A percentile compares a stretch with the other conserved stretches of the same genome.
Evolutionary conservation across 2,329 filamentous ascomycete species (phyloP).

Genomic region (Sporothrix luriei): DNA sequence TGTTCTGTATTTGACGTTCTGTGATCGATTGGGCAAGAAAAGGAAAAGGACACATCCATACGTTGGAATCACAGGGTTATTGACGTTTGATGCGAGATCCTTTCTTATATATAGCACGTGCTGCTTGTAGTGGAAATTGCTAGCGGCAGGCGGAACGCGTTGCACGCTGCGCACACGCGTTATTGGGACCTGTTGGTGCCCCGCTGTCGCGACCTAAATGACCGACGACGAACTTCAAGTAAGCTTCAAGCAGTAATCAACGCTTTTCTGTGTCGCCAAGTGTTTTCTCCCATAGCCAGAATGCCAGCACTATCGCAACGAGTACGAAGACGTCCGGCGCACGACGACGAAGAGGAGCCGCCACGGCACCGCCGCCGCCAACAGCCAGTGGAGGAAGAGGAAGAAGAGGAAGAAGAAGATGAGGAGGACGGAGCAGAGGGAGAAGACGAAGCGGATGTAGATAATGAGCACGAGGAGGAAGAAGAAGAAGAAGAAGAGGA

Average conservation of each 20-base stretch:
- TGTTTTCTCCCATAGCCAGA: neutral
- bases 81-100: too few relatives aligned
- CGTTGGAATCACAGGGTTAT: too few relatives aligned
- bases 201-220: slow-evolving; percentile 16
- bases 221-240: neutral
- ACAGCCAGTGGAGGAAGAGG: slow-evolving; percentile 26
- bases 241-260: neutral
- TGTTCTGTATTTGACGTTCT: too few relatives aligned
- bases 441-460: slow-evolving; percentile 18
- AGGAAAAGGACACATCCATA: neutral
- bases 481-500: slow-evolving; percentile 22
- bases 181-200: slow-evolving; percentile 24
- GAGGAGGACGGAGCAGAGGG: neutral
- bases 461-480: neutral
- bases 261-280: neutral
- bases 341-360: slow-evolving; percentile 29
- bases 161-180: slow-evolving; percentile 10
- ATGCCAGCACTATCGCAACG: slow-evolving; percentile 32
- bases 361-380: slow-evolving; percentile 25
- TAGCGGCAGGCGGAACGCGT: slow-evolving; percentile 15
- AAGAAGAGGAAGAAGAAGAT: slow-evolving; percentile 26
- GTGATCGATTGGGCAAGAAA: neutral
- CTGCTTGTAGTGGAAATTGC: neutral
- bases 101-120: too few relatives aligned
- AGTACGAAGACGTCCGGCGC: slow-evolving; percentile 14